Evolutionary conservation across 805 yeast species (phyloP).

Genomic region (Torulaspora microellipsoides): DNA sequence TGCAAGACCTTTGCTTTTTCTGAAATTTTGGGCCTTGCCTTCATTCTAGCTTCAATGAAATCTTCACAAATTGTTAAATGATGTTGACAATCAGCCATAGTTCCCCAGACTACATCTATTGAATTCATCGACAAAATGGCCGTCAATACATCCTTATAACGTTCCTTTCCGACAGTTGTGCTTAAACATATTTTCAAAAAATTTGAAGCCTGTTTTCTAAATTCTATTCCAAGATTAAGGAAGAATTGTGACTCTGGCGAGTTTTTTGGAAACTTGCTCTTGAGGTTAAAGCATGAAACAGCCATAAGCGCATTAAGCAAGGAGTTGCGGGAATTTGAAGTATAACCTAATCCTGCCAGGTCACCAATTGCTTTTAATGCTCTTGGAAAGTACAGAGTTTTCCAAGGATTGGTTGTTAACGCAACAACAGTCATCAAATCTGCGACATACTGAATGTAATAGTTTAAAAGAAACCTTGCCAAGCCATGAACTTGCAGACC

Average conservation of each 20-base stretch:
- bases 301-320: slow-evolving; percentile 74
- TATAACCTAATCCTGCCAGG: slow-evolving; percentile 63
- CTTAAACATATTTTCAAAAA: slow-evolving; percentile 58
- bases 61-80: slow-evolving; percentile 74
- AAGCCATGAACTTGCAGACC: slow-evolving; percentile 64
- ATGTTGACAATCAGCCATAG: slow-evolving; percentile 77
- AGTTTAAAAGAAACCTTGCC: slow-evolving; percentile 64
- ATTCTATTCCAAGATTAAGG: slow-evolving; percentile 64
- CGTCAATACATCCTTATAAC: slow-evolving; percentile 77
- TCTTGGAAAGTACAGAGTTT: slow-evolving; percentile 76
- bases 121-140: slow-evolving; percentile 84
- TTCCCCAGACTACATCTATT: slow-evolving; percentile 86
- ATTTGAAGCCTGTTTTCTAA: slow-evolving; percentile 68
- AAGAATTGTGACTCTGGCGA: slow-evolving; percentile 67
- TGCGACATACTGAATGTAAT: slow-evolving; percentile 72
- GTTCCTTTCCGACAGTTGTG: slow-evolving; percentile 50
- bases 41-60: slow-evolving; percentile 66
- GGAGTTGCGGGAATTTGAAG: slow-evolving; percentile 73
- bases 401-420: slow-evolving; percentile 80
- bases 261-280: slow-evolving; percentile 63
- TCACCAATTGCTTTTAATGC: slow-evolving; percentile 83
- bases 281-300: slow-evolving; percentile 75
- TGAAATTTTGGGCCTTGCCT: slow-evolving; percentile 57
- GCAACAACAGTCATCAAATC: slow-evolving; percentile 72
- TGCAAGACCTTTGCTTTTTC: slow-evolving; percentile 75